phyloP scores from a whole-genome alignment of 2,329 filamentous ascomycete genomes.

The Cercospora sp. region DNA sequence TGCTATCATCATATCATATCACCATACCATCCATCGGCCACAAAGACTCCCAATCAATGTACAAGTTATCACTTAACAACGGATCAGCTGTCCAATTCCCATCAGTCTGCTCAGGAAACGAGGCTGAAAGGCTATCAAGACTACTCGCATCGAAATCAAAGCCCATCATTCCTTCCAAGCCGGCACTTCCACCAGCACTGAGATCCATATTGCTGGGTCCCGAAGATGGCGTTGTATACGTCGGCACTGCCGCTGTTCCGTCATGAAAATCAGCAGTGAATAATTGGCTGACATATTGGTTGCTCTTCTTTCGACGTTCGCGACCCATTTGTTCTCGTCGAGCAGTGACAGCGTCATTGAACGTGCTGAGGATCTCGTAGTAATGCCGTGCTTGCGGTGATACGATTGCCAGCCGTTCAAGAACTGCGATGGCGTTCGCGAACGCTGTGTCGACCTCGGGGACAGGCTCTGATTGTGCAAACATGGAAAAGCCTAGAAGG shows the following conservation, averaged over 20 bases:
- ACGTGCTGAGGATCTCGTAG: constrained; percentile 52
- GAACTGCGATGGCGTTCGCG: constrained; percentile 51
- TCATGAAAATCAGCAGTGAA: constrained; percentile 28
- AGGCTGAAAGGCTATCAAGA: constrained; percentile 13
- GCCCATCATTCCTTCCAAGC: constrained; percentile 8
- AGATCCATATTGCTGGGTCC: constrained; percentile 5
- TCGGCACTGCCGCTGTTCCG: constrained; percentile 6
- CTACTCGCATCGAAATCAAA: constrained; percentile 19
- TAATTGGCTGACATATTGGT: constrained; percentile 27
- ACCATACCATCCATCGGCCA: constrained; percentile 21
- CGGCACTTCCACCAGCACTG: neutral
- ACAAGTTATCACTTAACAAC: constrained; percentile 19
- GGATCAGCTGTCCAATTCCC: constrained; percentile 14
- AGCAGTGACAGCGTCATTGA: constrained; percentile 27
- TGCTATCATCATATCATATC: neutral
- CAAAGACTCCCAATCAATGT: constrained; percentile 22
- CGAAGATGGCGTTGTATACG: constrained; percentile 14
- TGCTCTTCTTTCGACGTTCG: constrained; percentile 26
- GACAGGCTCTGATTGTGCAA: constrained; percentile 51
- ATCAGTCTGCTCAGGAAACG: neutral
- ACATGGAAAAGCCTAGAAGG: constrained; percentile 58
- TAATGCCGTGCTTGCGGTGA: constrained; percentile 61
- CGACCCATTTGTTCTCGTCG: constrained; percentile 22
- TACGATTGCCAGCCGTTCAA: constrained; percentile 50
- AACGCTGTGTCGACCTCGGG: constrained; percentile 54